Base-by-base conservation (phyloP, 2,329 filamentous ascomycete species). In the Zarea fungicola region DNA sequence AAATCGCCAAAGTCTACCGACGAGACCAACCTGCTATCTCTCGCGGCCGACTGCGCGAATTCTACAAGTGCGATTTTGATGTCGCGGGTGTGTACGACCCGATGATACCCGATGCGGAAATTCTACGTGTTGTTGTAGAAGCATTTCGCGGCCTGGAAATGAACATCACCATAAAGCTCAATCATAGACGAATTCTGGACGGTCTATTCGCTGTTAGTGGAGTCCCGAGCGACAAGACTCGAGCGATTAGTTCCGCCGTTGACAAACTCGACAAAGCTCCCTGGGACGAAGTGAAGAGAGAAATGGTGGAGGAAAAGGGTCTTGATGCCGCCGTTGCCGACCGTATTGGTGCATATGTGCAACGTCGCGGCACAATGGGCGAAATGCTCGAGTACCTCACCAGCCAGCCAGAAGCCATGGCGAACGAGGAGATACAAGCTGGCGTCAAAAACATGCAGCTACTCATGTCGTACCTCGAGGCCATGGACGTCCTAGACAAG, bases 1-100 rank as follows among this genome's bases (percentile, higher is more conserved):
- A 96, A 71, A 91, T 96, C 58, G 89, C 89, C 58, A 96, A 96
- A 72, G 91, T 96, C 56, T 73, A 73, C 62, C 67, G 70, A 40
- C 58, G 69, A 58, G 69, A 72, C 50, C 69, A 72, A 53, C 69
- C 69, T 9, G 65, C 89, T 52, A 89, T 96, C 71, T 87, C 85
- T 54, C 93, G 95, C 66, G 92, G 91, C 43, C 82, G 91, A 46
- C 93, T 96, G 85, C 81, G 91, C 61, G 91, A 96, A 69, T 96
- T 96, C 69, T 96, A 95, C 72, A 91, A 96, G 69, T 96, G 91
- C 72, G 92, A 96, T 70, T 95, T 96, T 63, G 91, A 96, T 65
- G 91, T 96, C 69, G 91, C 91, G 9, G 90, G 91, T 52, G 75
- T 72, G 31, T 95, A 89, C 71, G 91, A 96, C 64, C 71, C 88